phyloP scores from a whole-genome alignment of 2,329 filamentous ascomycete species.

The Phaeosphaeriaceae sp. region DNA sequence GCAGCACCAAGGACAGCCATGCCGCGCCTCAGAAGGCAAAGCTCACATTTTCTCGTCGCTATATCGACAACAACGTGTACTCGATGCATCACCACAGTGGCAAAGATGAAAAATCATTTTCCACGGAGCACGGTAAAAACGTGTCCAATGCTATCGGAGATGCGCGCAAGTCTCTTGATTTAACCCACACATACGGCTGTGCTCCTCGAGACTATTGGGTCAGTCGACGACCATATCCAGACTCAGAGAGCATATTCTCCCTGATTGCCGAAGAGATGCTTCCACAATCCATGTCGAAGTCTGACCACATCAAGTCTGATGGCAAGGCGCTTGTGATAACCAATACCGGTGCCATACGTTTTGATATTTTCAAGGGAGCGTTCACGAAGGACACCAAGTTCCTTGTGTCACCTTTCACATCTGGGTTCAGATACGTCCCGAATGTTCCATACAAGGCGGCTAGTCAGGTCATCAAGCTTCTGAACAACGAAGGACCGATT shows the following conservation, averaged over 20 bases:
- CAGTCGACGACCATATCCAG: slow-evolving; percentile 76
- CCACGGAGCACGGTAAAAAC: slow-evolving; percentile 75
- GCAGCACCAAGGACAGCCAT: slow-evolving; percentile 37
- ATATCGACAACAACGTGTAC: slow-evolving; percentile 92
- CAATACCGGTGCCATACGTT: slow-evolving; percentile 91
- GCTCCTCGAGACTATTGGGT: slow-evolving; percentile 84
- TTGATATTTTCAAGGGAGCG: slow-evolving; percentile 90
- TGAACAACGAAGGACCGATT: slow-evolving; percentile 65
- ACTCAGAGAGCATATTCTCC: slow-evolving; percentile 77
- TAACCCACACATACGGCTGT: slow-evolving; percentile 82
- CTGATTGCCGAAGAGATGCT: slow-evolving; percentile 81
- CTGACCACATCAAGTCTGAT: slow-evolving; percentile 51
- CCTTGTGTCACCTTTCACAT: slow-evolving; percentile 87
- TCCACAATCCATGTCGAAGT: slow-evolving; percentile 66
- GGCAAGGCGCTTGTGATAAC: slow-evolving; percentile 74
- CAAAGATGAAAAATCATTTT: slow-evolving; percentile 74
- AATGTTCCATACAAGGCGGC: slow-evolving; percentile 83
- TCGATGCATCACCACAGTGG: slow-evolving; percentile 83
- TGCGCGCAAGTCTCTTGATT: slow-evolving; percentile 72
- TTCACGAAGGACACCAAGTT: slow-evolving; percentile 90
- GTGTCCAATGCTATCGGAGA: slow-evolving; percentile 73
- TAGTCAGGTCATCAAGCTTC: slow-evolving; percentile 66
- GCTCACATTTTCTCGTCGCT: slow-evolving; percentile 75
- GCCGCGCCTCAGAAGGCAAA: slow-evolving; percentile 25
- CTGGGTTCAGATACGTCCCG: slow-evolving; percentile 75